Evolutionary conservation across 352 stramenopile genomes (phyloP), one percentile per base, ranked within the genome.

Genomic region (Phytophthora citrophthora): DNA sequence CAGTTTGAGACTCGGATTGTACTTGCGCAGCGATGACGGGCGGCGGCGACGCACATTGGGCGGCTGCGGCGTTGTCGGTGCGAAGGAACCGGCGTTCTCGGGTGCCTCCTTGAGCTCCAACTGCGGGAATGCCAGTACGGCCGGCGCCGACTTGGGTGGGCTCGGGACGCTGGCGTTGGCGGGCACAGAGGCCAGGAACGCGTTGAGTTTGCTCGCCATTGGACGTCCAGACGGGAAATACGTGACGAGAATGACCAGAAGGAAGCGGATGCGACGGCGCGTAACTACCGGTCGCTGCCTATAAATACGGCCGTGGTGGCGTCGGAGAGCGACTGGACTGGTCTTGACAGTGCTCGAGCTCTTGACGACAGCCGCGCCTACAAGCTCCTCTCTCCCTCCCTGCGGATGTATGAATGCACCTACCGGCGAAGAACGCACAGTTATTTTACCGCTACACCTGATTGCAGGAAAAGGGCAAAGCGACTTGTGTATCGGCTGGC

Each of bases 151-250:
- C 56, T 72, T 73, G 43, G 54, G 58, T 24, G 76, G 67, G 15
- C 67, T 81, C 16, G 70, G 78, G 5, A 71, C 68, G 45, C 74
- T 64, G 7, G 70, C 74, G 55, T 93, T 93, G 40, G 80, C 74
- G 8, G 84, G 84, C 55, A 93, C 75, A 10, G 82, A 55, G 45
- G 84, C 84, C 63, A 93, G 69, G 71, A 93, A 93, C 36, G 84
- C 84, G 65, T 90, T 89, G 36, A 93, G 78, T 61, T 91, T 93
- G 75, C 62, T 87, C 41, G 73, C 71, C 74, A 86, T 83, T 50
- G 44, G 48, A 46, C 31, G 45, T 49, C 40, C 38, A 54, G 51
- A 66, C 32, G 24, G 36, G 45, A 61, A 65, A 63, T 65, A 58
- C 16, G 29, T n/a, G 34, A 15, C 12, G n/a, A 34, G 23, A 20